Evolutionary conservation across 2,329 filamentous ascomycete genomes (phyloP), one percentile per base, ranked within the genome.

Genomic region (Gliomastix tumulicola): DNA sequence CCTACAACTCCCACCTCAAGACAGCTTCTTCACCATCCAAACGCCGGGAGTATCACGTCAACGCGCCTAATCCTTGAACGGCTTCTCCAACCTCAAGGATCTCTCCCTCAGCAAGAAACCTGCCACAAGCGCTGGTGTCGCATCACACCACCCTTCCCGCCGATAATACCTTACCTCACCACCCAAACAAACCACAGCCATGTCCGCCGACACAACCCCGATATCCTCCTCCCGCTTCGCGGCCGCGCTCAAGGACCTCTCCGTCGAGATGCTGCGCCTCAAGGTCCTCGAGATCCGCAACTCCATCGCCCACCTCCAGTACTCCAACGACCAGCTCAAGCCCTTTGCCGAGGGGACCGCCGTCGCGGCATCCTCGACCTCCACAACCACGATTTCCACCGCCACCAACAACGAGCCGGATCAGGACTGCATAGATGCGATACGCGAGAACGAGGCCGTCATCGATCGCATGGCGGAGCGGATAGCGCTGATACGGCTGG

Each of bases 271-370:
- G 39, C 78, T 89, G 7, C 79, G 84, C 60, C 69, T 83, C 59
- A 88, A 88, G 60, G 75, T 82, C 41, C 74, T 83, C 53, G 85
- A 89, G 57, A 70, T 89, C 43, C 77, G 76, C 55, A 88, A 88
- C 70, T 77, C 71, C 48, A 81, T 88, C 53, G 70, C 74, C 18
- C 83, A 89, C 58, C 77, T 89, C 19, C 74, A 81, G 50, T 79
- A 79, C 56, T 84, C 79, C 44, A 89, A 88, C 62, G 71, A 74
- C 44, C 77, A 88, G 56, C 78, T 88, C 40, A 67, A 71, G 38
- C 82, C 82, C 22, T 88, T 76, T 48, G 80, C 82, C 38, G 69
- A 78, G 12, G 71, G 69, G 20, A 50, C 53, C 17, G 56, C 55
- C 4, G 50, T 59, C 1, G 51, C 62, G n/a, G 15, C 49, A 15